These are phyloP conservation scores for Suillus subalutaceus DNA, from an alignment of 768 basidiomycete genomes.

Conservation along the genomic window DNA sequence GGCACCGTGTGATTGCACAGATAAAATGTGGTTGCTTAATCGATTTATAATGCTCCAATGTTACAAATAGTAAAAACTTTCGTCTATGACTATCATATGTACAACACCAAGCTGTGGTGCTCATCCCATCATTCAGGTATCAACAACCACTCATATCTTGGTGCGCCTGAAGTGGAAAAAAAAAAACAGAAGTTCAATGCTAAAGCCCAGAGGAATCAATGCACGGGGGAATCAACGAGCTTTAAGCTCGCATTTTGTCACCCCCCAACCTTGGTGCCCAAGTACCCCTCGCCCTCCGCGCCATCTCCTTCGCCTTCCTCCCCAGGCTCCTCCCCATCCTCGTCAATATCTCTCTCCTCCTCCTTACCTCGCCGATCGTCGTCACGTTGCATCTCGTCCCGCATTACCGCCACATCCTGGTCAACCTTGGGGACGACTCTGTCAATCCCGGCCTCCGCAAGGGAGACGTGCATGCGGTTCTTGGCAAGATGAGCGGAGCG, in stretches of 20 bases:
- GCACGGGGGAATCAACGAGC: not conserved
- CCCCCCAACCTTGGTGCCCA: slow-evolving; percentile 28
- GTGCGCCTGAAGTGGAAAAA: not conserved
- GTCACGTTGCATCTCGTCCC: slow-evolving; percentile 73
- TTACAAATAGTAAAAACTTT: not conserved
- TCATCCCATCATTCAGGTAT: not conserved
- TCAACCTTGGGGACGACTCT: slow-evolving; percentile 86
- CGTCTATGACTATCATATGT: not conserved
- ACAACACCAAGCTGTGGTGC: not conserved
- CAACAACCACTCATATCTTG: not conserved
- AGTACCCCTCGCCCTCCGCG: slow-evolving; percentile 34
- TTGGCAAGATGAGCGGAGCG: slow-evolving; percentile 80
- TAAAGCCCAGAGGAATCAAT: not conserved
- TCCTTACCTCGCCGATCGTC: slow-evolving; percentile 44
- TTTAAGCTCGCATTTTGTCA: slow-evolving; percentile 7
- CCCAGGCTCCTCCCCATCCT: slow-evolving; percentile 28
- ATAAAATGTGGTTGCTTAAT: not conserved
- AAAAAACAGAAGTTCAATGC: not conserved
- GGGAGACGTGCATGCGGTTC: slow-evolving; percentile 79
- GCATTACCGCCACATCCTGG: slow-evolving; percentile 80
- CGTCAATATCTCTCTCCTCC: slow-evolving; percentile 27
- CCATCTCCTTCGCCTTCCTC: slow-evolving; percentile 27
- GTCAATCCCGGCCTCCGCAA: slow-evolving; percentile 89
- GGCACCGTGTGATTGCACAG: not conserved
- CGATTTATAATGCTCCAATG: not conserved